Evolutionary conservation across 768 basidiomycete genomes (phyloP).

Genomic region (Coprinopsis marcescibilis): DNA sequence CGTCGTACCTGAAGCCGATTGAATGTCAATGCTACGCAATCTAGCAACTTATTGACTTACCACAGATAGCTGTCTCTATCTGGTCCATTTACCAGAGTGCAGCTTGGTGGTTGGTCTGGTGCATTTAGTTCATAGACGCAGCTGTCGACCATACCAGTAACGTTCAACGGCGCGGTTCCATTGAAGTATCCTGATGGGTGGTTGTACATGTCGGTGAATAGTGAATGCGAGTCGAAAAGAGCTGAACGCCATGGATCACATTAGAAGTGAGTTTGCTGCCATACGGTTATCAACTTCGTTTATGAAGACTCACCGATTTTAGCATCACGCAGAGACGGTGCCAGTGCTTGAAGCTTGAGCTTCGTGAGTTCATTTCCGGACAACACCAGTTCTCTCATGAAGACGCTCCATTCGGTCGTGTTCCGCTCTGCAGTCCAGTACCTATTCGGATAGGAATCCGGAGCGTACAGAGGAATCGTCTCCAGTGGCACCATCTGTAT

Average conservation of each 20-base stretch:
- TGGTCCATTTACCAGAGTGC: constrained; percentile 34
- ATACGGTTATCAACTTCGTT: not conserved
- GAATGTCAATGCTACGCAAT: not conserved
- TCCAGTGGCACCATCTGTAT: constrained; percentile 54
- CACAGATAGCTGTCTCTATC: constrained; percentile 57
- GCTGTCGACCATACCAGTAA: constrained; percentile 44
- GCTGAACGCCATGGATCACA: constrained; percentile 25
- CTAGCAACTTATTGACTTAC: constrained; percentile 26
- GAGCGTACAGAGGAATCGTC: constrained; percentile 39
- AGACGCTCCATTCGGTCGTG: constrained; percentile 51
- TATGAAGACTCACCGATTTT: constrained; percentile 44
- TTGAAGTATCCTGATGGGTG: constrained; percentile 51
- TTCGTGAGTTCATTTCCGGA: constrained; percentile 48
- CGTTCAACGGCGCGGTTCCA: constrained; percentile 56
- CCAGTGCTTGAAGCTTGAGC: constrained; percentile 45
- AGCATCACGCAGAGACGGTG: constrained; percentile 42
- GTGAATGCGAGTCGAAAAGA: constrained; percentile 54
- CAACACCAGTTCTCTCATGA: constrained; percentile 47
- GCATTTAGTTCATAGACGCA: constrained; percentile 39
- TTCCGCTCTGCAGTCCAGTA: constrained; percentile 49
- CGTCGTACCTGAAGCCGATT: constrained; percentile 38
- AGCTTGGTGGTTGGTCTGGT: constrained; percentile 19
- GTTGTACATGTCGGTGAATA: constrained; percentile 54
- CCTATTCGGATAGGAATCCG: constrained; percentile 40
- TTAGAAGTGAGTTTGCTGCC: not conserved